Evolutionary conservation across 345 rosid species (phyloP), one percentile per base, ranked within the genome.

Genomic region (Salix exigua): DNA sequence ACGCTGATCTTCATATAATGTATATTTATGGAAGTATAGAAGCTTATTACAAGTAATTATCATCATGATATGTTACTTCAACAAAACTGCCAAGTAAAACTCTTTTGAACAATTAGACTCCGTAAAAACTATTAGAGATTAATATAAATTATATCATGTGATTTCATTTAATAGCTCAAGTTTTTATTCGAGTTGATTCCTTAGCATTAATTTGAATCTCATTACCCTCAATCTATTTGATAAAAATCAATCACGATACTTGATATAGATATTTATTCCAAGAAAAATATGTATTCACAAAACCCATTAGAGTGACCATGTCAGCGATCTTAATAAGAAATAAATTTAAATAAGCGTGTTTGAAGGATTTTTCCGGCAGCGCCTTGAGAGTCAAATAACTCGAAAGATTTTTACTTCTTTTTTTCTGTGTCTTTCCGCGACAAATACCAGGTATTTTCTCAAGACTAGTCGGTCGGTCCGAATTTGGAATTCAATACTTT

Each of bases 361-460:
- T 82, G 84, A 86, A 83, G 85, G 88, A 42, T 78, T 58, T 26
- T 35, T 65, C 10, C 44, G 28, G 26, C 1, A n/a, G 37, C 66
- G 37, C 66, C 30, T 0, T 6, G 1, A 10, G 6, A 78, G 81
- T 78, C 77, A 44, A 60, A 44, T 61, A 2, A 30, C 68, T 79
- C 71, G 5, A 44, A 68, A 67, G 46, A 0, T 13, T 21, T 58
- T 42, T 4, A 13, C 35, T 75, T 26, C 30, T 3, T 77, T 55
- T 38, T 19, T 10, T 25, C 21, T 0, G 4, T 26, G 42, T 38
- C n/a, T 16, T 2, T 44, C 48, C 37, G 9, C 5, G 16, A 40
- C 66, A 72, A 70, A 64, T 75, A 63, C 86, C 66, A 13, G 51
- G 81, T 58, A 82, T 61, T 73, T 83, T 83, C 81, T 72, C 46